phyloP scores from a whole-genome alignment of 2,329 filamentous ascomycete species.

The Trichoderma koningii region DNA sequence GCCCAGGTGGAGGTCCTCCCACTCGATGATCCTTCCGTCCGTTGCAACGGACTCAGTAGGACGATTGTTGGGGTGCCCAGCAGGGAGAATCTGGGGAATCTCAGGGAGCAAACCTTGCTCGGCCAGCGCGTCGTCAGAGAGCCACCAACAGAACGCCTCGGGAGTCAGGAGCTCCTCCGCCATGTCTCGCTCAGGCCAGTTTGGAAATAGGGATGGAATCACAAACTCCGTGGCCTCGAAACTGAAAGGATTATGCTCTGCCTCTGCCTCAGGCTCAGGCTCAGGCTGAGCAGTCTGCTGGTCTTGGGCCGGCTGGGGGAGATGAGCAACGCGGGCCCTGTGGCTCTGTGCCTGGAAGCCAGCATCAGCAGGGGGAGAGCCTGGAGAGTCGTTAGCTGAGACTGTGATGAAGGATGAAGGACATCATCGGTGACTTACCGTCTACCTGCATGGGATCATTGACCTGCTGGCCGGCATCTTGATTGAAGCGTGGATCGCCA shows the following conservation, averaged over 20 bases:
- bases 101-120: background rate
- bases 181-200: conserved; percentile 1
- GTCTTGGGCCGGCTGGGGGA: background rate
- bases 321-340: conserved; percentile 13
- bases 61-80: background rate
- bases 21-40: background rate
- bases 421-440: background rate
- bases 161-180: conserved; percentile 6
- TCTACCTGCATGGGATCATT: background rate
- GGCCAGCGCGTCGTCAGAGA: background rate
- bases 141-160: conserved; percentile 1
- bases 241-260: background rate
- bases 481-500: background rate
- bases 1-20: conserved; percentile 14
- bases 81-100: background rate
- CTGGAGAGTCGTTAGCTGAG: background rate
- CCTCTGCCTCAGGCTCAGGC: background rate
- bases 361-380: background rate
- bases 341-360: background rate
- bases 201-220: background rate
- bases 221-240: background rate
- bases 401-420: background rate
- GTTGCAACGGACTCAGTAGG: background rate
- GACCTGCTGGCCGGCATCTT: background rate
- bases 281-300: background rate